Percentiles rank a stretch among this genome's conserved stretches.
These are phyloP conservation scores for Penicillium hordei DNA, from an alignment of 2,329 filamentous ascomycete genomes.

Conservation along the genomic window DNA sequence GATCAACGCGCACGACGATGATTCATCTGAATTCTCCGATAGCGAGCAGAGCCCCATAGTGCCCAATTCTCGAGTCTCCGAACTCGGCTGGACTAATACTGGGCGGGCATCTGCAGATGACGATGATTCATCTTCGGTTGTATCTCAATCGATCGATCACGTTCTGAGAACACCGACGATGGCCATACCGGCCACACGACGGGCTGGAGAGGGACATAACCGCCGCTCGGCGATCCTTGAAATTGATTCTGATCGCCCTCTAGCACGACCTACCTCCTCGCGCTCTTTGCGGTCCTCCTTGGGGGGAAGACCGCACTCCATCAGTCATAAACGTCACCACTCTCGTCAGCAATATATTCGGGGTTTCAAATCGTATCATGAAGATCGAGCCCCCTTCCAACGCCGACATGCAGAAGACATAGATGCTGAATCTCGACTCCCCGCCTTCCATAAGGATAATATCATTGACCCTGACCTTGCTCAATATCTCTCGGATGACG, in stretches of 20 bases:
- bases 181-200: slow-evolving; percentile 64
- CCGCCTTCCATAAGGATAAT: slow-evolving; percentile 97
- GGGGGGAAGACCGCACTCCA: slow-evolving; percentile 69
- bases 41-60: slow-evolving; percentile 66
- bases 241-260: slow-evolving; percentile 73
- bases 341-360: slow-evolving; percentile 83
- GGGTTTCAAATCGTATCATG: slow-evolving; percentile 67
- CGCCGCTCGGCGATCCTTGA: slow-evolving; percentile 86
- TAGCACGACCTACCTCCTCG: slow-evolving; percentile 90
- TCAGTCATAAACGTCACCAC: slow-evolving; percentile 80
- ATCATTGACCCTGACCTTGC: slow-evolving; percentile 97
- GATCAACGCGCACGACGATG: slow-evolving; percentile 85
- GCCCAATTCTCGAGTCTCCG: slow-evolving; percentile 57
- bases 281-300: slow-evolving; percentile 78
- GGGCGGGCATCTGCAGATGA: slow-evolving; percentile 47
- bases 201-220: slow-evolving; percentile 72
- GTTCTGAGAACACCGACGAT: slow-evolving; percentile 58
- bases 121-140: slow-evolving; percentile 47
- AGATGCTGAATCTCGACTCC: slow-evolving; percentile 65
- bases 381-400: slow-evolving; percentile 86
- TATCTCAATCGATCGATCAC: slow-evolving; percentile 50
- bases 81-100: slow-evolving; percentile 55
- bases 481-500: slow-evolving; percentile 91
- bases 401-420: slow-evolving; percentile 68
- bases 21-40: slow-evolving; percentile 86